Conservation (phyloP, 306 rosid species). For the Fragaria iinumae region DNA sequence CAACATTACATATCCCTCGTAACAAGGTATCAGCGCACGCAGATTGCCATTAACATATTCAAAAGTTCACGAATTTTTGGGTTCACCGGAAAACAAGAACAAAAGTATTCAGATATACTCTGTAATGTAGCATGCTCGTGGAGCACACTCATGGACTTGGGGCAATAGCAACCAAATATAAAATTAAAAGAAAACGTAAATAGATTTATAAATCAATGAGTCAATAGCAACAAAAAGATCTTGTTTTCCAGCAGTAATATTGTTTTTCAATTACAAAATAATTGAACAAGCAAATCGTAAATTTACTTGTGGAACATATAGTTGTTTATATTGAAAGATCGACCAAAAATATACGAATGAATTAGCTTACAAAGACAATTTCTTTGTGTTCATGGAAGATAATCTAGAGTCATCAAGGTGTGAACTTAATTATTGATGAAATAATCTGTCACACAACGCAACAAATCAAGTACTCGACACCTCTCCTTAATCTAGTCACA, state of each 20-base stretch:
- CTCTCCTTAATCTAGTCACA: background rate
- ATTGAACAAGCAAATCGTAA: too few relatives aligned
- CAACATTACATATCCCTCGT: conserved; percentile 28
- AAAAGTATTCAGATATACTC: background rate
- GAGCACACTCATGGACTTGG: background rate
- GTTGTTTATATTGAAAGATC: too few relatives aligned
- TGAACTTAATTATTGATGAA: background rate
- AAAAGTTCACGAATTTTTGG: conserved; percentile 19
- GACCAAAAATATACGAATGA: background rate
- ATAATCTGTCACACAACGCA: background rate
- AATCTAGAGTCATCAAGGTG: background rate
- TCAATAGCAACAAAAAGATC: too few relatives aligned
- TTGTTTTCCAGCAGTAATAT: too few relatives aligned
- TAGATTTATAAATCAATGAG: too few relatives aligned
- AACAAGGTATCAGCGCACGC: conserved; percentile 25
- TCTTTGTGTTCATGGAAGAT: background rate
- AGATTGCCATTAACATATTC: conserved; percentile 31
- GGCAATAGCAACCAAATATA: background rate
- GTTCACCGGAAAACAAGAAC: background rate
- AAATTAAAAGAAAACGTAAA: background rate
- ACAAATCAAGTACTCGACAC: background rate
- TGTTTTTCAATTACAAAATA: too few relatives aligned
- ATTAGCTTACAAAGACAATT: background rate
- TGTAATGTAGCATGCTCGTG: background rate
- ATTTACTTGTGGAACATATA: too few relatives aligned